Conservation (phyloP, 225 moss, liverwort and hornwort species). For the Asterella californica region DNA sequence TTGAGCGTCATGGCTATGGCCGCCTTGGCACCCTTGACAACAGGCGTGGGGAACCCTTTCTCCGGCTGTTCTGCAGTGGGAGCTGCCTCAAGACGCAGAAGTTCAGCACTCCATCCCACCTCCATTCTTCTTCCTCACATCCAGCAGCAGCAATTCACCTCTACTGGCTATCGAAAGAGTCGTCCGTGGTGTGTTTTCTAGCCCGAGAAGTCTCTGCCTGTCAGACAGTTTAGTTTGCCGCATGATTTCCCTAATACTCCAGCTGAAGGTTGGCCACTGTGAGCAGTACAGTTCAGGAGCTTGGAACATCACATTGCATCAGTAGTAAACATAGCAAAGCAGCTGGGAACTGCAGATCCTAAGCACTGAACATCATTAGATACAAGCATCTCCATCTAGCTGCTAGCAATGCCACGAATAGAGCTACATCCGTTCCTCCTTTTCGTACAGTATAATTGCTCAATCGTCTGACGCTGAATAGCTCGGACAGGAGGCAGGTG, state of each 20-base stretch:
- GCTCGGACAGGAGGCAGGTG: conserved; percentile 30
- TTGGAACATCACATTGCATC: background rate
- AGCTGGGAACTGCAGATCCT: background rate
- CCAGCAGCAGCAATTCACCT: conserved; percentile 7
- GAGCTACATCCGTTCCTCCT: background rate
- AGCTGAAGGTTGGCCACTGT: background rate
- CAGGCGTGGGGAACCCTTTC: background rate
- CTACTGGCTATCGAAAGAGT: background rate
- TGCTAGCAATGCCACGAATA: background rate
- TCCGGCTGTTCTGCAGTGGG: background rate
- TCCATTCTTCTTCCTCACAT: background rate
- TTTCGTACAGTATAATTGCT: too few species aligned
- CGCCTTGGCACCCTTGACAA: background rate
- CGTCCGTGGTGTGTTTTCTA: conserved; percentile 2
- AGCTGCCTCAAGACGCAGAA: background rate
- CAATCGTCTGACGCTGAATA: background rate
- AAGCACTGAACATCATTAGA: background rate
- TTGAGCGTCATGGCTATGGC: conserved; percentile 11
- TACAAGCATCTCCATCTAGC: background rate
- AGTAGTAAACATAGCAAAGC: background rate
- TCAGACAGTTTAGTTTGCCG: background rate
- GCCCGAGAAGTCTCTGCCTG: background rate
- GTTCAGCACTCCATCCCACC: background rate
- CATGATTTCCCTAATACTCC: background rate
- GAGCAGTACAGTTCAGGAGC: too few species aligned